phyloP scores from a whole-genome alignment of 1,284 basidiomycete species.

The Tranzscheliella williamsii region DNA sequence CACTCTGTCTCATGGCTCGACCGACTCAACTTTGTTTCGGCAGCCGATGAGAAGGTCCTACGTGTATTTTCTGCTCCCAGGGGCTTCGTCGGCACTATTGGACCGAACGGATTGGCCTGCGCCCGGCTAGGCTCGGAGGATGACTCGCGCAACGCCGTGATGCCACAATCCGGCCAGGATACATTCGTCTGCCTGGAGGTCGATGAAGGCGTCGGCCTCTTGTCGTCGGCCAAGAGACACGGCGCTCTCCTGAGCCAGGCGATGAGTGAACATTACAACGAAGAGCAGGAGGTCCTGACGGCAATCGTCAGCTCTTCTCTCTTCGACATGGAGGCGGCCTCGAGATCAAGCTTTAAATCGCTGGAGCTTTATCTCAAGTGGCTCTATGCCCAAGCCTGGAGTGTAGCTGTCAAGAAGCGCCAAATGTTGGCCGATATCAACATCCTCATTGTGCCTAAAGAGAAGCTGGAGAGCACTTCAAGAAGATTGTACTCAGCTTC shows the following conservation, averaged over 20 bases:
- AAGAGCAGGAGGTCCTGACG: constrained; percentile 16
- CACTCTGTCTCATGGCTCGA: constrained; percentile 51
- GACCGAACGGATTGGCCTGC: constrained; percentile 21
- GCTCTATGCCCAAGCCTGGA: constrained; percentile 53
- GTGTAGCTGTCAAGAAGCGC: constrained; percentile 33
- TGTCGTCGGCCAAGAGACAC: constrained; percentile 18
- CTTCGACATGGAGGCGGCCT: constrained; percentile 11
- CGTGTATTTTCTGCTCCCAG: constrained; percentile 55
- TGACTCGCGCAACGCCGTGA: constrained; percentile 15
- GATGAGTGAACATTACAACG: constrained; percentile 7
- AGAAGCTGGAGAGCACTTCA: not conserved
- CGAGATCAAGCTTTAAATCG: constrained; percentile 22
- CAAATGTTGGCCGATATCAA: constrained; percentile 43
- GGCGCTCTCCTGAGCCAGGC: constrained; percentile 29
- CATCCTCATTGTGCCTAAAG: constrained; percentile 39
- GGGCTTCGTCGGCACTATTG: constrained; percentile 47
- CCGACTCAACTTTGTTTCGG: constrained; percentile 53
- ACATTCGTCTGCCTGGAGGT: constrained; percentile 11
- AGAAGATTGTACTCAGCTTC: not conserved
- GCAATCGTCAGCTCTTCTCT: constrained; percentile 20
- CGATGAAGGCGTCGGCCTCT: constrained; percentile 7
- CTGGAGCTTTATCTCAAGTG: constrained; percentile 51
- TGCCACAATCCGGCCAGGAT: constrained; percentile 2
- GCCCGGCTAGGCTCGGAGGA: constrained; percentile 25
- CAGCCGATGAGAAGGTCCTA: constrained; percentile 59